Percentiles rank a stretch among this genome's conserved stretches.
phyloP scores from a whole-genome alignment of 2,329 filamentous ascomycete species.

The Hymenoscyphus fructigenus region DNA sequence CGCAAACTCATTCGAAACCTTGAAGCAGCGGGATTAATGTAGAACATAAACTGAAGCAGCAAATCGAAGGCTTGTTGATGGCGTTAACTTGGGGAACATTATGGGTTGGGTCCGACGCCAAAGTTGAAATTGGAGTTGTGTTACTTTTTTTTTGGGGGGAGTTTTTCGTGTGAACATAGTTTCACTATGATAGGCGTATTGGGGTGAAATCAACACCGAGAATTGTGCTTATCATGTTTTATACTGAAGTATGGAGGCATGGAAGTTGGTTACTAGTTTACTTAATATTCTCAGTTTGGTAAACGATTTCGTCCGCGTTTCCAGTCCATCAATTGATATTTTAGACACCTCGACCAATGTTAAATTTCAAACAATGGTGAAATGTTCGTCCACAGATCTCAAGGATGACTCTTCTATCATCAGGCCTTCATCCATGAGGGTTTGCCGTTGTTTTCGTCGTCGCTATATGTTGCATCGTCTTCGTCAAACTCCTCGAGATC shows the following conservation, averaged over 20 bases:
- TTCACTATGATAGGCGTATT: background rate
- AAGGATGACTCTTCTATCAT: conserved; percentile 2
- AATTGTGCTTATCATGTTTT: background rate
- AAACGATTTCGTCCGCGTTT: background rate
- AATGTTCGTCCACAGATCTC: background rate
- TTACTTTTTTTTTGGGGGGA: background rate
- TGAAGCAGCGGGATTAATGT: background rate
- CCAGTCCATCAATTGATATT: background rate
- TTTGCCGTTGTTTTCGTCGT: conserved; percentile 30
- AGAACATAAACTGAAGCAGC: background rate
- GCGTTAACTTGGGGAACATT: background rate
- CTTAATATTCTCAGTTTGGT: background rate
- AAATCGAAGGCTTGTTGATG: conserved; percentile 3
- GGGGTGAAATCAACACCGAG: background rate
- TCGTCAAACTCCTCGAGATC: conserved; percentile 36
- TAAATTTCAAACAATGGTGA: background rate
- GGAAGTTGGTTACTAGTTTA: background rate
- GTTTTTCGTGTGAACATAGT: background rate
- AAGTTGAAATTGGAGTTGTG: background rate
- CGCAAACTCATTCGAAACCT: conserved; percentile 8
- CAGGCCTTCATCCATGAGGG: conserved; percentile 30
- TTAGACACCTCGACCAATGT: background rate
- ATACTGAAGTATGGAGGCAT: background rate
- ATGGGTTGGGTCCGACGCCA: background rate
- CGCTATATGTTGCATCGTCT: conserved; percentile 29